Evolutionary conservation across 805 yeast species (phyloP), one percentile per base, ranked within the genome.

Genomic region (Ogataea nitratoaversa): DNA sequence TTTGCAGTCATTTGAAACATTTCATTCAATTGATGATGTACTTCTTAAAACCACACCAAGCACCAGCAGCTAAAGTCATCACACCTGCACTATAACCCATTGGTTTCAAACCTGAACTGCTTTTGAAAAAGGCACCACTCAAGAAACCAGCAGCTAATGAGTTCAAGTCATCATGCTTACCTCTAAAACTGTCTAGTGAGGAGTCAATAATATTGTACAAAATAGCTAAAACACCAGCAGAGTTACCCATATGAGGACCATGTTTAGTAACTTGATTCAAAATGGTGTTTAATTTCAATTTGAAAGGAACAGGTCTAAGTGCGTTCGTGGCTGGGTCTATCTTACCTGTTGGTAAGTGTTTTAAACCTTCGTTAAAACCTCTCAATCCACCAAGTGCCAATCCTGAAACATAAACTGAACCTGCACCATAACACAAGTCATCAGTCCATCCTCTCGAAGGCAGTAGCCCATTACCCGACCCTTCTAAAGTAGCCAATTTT

Each of bases 381-480:
- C 79, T 83, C 12, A 81, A 66, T 44, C 99, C 99, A 66, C 99
- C 99, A 32, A 79, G 45, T 27, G 95, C 95, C 50, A 93, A 73
- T 32, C 95, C 95, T 24, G 84, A 53, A 51, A 93, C 72, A 61
- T 93, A 93, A 38, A 89, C 88, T 6, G 96, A 81, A 65, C 99
- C 99, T 9, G 98, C 84, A 53, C 99, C 99, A 65, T 93, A 93
- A 75, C 97, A 89, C 49, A 93, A 74, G 68, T 93, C 98, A 63
- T 93, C 99, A 13, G 89, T 77, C 95, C 96, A 93, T 53, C 95
- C 95, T 68, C 97, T 82, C n/a, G 95, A 84, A 20, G 99, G 96
- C 48, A 93, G 76, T 43, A 91, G 62, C 43, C 96, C 95, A 58
- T 86, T 88, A 14, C 60, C 56, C 2, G 95, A 78, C 30, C 96